Base-by-base conservation (phyloP, 495 filamentous ascomycete genomes). In the Penicillium crystallinum region DNA sequence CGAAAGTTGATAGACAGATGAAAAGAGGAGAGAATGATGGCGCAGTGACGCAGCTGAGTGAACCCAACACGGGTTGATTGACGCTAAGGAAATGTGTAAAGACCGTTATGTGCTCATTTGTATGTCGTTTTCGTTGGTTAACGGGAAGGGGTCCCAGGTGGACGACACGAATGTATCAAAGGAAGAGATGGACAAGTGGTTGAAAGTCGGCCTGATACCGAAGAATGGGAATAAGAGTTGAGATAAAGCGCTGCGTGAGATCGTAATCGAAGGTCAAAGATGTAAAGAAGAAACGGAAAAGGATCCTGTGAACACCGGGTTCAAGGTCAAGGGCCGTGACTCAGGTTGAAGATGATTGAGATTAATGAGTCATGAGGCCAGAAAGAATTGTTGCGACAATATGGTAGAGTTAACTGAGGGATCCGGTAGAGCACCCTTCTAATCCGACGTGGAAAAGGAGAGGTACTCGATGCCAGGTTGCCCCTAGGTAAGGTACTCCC, bases 61-160 rank as follows among this genome's bases (percentile, higher is more conserved):
- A 62, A 71, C 75, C 76, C 77, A 68, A 35, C 43, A 56, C 47
- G 64, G 76, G 72, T 71, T 71, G 65, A 63, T 75, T 68, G 73
- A 76, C 65, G 63, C 54, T 65, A 71, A 72, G 69, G 75, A 75
- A 73, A 72, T 67, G 49, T 63, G 71, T 74, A 78, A 74, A 69
- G 72, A 76, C 81, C 77, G 80, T 87, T 83, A 86, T 81, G 69
- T 73, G 72, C 77, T 81, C 82, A 86, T 86, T 68, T 63, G 75
- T 77, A 77, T 75, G 73, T 79, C 69, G 70, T 68, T 57, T 58
- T 55, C 41, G 46, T 37, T 63, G 62, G 70, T 55, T 42, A 59
- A 59, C 65, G 64, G 67, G 74, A 72, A 68, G 58, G 73, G 62
- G 60, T 63, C 69, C 61, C 43, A 58, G 65, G 67, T 71, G 51